Conservation (phyloP, 176 grass and related monocot species). For the Oryza meridionalis region DNA sequence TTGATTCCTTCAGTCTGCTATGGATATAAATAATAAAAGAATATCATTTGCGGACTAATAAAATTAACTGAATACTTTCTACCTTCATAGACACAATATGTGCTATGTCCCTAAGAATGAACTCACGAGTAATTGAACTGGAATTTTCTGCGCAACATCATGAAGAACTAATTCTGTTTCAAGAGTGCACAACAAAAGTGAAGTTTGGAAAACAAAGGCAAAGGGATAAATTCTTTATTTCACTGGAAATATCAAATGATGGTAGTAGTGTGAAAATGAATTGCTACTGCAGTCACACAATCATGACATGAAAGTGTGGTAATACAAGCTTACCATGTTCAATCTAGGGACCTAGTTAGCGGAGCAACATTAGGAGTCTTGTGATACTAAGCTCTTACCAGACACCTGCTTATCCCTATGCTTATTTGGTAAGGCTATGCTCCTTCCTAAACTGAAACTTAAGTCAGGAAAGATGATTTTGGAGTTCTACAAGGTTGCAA, state of each 20-base stretch:
- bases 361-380: neutral
- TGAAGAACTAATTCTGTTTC: constrained; percentile 22
- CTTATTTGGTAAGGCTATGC: constrained; percentile 22
- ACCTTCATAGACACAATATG: constrained; percentile 26
- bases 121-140: constrained; percentile 6
- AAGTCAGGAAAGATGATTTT: constrained; percentile 5
- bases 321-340: constrained; percentile 13
- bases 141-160: constrained; percentile 5
- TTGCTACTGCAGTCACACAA: neutral
- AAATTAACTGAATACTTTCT: constrained; percentile 24
- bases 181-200: constrained; percentile 19
- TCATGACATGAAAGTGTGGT: neutral
- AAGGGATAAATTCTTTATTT: constrained; percentile 18
- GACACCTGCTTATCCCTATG: constrained; percentile 1
- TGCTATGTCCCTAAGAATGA: constrained; percentile 11
- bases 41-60: constrained; percentile 27
- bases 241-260: constrained; percentile 21
- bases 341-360: neutral
- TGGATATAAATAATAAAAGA: constrained; percentile 36
- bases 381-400: constrained; percentile 20
- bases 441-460: constrained; percentile 38
- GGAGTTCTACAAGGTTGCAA: constrained; percentile 19
- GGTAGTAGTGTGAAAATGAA: constrained; percentile 8
- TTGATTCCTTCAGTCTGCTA: constrained; percentile 81
- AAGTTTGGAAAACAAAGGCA: constrained; percentile 12